phyloP scores from a whole-genome alignment of 2,329 filamentous ascomycete species.

The Paracamarosporium sp. region DNA sequence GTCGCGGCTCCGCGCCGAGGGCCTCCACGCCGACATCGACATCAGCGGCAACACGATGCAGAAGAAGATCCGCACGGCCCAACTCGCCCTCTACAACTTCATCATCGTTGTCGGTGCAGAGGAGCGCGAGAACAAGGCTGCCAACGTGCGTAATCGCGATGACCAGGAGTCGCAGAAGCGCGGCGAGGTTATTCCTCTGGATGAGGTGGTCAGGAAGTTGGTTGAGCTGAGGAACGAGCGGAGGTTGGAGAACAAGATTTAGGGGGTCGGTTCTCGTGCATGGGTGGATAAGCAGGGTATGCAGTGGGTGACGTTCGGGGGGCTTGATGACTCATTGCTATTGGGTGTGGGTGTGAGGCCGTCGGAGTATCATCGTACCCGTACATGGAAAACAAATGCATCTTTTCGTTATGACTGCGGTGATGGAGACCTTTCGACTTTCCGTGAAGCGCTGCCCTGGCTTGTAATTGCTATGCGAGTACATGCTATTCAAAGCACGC shows the following conservation, averaged over 20 bases:
- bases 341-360: too few relatives aligned
- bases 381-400: too few relatives aligned
- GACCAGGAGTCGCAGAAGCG: slow-evolving; percentile 67
- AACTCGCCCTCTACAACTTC: slow-evolving; percentile 83
- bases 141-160: slow-evolving; percentile 71
- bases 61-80: slow-evolving; percentile 86
- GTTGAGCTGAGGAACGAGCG: slow-evolving; percentile 53
- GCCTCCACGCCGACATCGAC: slow-evolving; percentile 75
- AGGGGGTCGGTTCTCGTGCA: not conserved
- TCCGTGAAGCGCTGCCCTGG: too few relatives aligned
- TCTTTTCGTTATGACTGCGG: too few relatives aligned
- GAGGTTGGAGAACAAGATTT: slow-evolving; percentile 41
- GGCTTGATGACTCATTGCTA: too few relatives aligned
- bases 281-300: not conserved
- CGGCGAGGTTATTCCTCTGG: slow-evolving; percentile 66
- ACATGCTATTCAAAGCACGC: too few relatives aligned
- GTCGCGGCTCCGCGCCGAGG: slow-evolving; percentile 68
- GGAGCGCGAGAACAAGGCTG: slow-evolving; percentile 64
- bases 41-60: slow-evolving; percentile 80
- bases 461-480: too few relatives aligned
- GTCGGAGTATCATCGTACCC: too few relatives aligned
- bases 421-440: too few relatives aligned
- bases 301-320: not conserved
- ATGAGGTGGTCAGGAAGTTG: slow-evolving; percentile 64
- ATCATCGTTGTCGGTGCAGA: slow-evolving; percentile 74